These are phyloP conservation scores for Myrmaecium sp. DNA, from an alignment of 2,329 filamentous ascomycete species.

Conservation along the genomic window DNA sequence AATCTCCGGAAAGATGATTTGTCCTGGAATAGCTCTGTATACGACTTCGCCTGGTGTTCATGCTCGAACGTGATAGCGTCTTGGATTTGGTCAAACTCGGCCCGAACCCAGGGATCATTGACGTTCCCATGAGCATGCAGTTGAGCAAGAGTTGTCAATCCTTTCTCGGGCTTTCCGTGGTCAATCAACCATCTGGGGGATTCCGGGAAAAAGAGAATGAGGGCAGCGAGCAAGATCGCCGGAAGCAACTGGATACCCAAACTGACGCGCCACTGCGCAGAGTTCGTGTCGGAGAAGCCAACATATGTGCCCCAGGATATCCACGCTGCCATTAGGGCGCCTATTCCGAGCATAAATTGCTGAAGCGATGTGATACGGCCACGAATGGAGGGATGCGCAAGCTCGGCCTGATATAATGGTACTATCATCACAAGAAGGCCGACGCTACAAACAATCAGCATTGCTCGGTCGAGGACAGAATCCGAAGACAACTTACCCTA, in stretches of 20 bases:
- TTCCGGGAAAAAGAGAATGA: conserved; percentile 61
- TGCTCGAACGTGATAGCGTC: conserved; percentile 49
- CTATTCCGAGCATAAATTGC: conserved; percentile 70
- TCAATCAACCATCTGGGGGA: conserved; percentile 55
- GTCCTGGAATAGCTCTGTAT: conserved; percentile 49
- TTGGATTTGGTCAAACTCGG: conserved; percentile 57
- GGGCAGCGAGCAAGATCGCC: conserved; percentile 42
- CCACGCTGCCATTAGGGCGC: conserved; percentile 56
- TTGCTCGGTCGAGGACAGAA: neutral
- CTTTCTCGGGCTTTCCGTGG: conserved; percentile 46
- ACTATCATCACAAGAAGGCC: conserved; percentile 47
- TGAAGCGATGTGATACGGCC: conserved; percentile 60
- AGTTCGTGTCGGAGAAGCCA: conserved; percentile 28
- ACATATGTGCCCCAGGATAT: conserved; percentile 50
- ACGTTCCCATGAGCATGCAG: conserved; percentile 54
- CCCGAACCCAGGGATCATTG: conserved; percentile 51
- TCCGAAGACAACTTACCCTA: conserved; percentile 33
- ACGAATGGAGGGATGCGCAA: conserved; percentile 62
- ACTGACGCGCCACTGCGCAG: conserved; percentile 43
- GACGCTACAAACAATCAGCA: conserved; percentile 24
- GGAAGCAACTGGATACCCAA: conserved; percentile 58
- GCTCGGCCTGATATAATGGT: conserved; percentile 62
- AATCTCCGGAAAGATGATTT: conserved; percentile 53
- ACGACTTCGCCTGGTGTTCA: conserved; percentile 52
- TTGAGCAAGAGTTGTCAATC: conserved; percentile 47